Conservation (phyloP, 2,329 filamentous ascomycete genomes). For the Epichloe sibirici region DNA sequence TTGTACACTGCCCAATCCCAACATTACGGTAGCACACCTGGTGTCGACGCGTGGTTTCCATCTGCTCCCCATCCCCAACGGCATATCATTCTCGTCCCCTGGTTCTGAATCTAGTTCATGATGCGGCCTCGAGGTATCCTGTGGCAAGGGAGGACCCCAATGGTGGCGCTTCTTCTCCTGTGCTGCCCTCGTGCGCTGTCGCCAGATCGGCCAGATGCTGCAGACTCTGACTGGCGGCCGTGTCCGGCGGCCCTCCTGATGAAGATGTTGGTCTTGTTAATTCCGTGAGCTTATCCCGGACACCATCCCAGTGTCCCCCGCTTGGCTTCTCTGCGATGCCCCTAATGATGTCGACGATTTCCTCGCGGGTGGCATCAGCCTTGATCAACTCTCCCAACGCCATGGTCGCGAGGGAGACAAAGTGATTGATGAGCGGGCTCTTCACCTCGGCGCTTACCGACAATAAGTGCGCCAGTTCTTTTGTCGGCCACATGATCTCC, state of each 20-base stretch:
- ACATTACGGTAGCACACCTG: too few species aligned
- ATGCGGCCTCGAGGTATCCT: constrained; percentile 21
- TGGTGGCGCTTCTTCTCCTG: constrained; percentile 18
- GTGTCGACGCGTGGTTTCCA: too few species aligned
- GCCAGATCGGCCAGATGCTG: constrained; percentile 50
- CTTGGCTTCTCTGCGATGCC: constrained; percentile 43
- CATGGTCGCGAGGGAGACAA: constrained; percentile 45
- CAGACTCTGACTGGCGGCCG: constrained; percentile 38
- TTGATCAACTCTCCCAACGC: constrained; percentile 48
- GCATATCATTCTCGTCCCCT: too few species aligned
- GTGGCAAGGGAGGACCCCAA: constrained; percentile 22
- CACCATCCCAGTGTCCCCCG: constrained; percentile 42
- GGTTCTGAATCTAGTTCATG: not conserved
- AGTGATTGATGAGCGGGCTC: constrained; percentile 56
- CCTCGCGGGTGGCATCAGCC: constrained; percentile 41
- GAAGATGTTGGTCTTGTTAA: constrained; percentile 23
- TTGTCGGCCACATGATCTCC: constrained; percentile 48
- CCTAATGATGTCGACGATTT: constrained; percentile 42
- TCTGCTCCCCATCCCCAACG: too few species aligned
- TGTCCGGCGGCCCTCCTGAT: constrained; percentile 16
- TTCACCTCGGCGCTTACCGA: constrained; percentile 40
- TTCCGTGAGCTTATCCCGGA: constrained; percentile 32
- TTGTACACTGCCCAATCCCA: not conserved
- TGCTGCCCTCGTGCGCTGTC: constrained; percentile 28
- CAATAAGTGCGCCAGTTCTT: constrained; percentile 46